Evolutionary conservation across 176 grass and related monocot genomes (phyloP), one percentile per base, ranked within the genome.

Genomic region (Otatea glauca): DNA sequence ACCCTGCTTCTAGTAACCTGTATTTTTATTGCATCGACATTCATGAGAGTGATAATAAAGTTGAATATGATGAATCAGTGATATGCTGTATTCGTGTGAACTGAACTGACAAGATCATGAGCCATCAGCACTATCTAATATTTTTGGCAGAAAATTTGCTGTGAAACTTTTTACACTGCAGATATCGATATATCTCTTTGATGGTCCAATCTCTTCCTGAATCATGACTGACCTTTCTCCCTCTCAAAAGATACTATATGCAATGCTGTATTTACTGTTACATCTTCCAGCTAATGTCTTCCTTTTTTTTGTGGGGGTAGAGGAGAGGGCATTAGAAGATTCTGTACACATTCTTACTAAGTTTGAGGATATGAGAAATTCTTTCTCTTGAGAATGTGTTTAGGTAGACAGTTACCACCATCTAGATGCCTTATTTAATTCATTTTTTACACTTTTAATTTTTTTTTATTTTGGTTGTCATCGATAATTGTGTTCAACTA

Each of bases 271-370:
- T 53, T 84, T 65, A 49, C 10, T 66, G 43, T 74, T 44, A 41
- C 47, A n/a, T 67, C 39, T 80, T 58, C 20, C 23, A 72, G 32
- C 17, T 83, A 81, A 90, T 86, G 5, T 24, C 15, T 77, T 71
- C 18, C n/a, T n/a, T n/a, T n/a, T 44, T 51, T 18, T 65, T 17
- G 42, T 76, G 69, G 87, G 96, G 93, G 89, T 98, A 87, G 93
- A 95, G 80, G 91, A 90, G 42, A 94, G 88, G 84, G 93, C 96
- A 72, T 89, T 98, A 90, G 87, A 94, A 83, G 96, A 98, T 80
- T 98, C 96, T 70, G 91, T 98, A 39, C 88, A 70, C 7, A 96
- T 98, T 89, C 86, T 83, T 54, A 92, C 91, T 64, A 85, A 92
- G 66, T 93, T 95, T 76, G 85, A 92, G 68, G 91, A 98, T 68